Conservation (phyloP, 2,329 filamentous ascomycete genomes). For the Leptosphaerulina australis region DNA sequence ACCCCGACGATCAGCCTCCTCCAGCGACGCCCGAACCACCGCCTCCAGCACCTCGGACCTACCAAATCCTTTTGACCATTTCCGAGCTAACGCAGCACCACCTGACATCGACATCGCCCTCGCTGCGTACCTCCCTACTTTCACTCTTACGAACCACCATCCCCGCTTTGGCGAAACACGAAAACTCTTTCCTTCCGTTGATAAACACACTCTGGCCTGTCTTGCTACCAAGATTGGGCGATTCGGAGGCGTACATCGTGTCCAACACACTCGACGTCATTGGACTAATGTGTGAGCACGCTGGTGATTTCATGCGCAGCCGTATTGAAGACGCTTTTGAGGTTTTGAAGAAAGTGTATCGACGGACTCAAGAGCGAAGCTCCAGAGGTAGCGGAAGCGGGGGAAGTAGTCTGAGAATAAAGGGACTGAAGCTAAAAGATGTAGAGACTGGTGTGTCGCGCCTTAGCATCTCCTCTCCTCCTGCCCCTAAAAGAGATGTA, state of each 20-base stretch:
- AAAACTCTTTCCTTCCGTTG: constrained; percentile 84
- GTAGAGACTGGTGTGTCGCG: constrained; percentile 15
- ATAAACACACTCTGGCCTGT: constrained; percentile 93
- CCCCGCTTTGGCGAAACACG: constrained; percentile 73
- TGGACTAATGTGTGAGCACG: constrained; percentile 69
- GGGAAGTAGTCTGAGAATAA: not conserved
- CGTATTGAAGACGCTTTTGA: constrained; percentile 77
- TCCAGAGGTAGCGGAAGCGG: no score
- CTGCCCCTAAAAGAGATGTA: not conserved
- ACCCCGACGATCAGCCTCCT: constrained; percentile 39
- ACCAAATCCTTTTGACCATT: constrained; percentile 80
- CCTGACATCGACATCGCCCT: constrained; percentile 81
- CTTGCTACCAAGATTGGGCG: constrained; percentile 69
- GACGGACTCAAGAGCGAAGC: constrained; percentile 21
- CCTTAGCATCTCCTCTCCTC: not conserved
- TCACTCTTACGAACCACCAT: constrained; percentile 75
- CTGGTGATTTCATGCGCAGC: constrained; percentile 79
- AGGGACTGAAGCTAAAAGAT: not conserved
- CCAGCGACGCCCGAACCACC: constrained; percentile 54
- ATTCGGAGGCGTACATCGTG: constrained; percentile 70
- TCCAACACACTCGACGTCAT: constrained; percentile 74
- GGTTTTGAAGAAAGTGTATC: constrained; percentile 51
- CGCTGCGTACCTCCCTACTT: constrained; percentile 78
- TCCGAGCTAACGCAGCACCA: constrained; percentile 86
- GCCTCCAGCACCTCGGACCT: constrained; percentile 75